phyloP scores from a whole-genome alignment of 2,329 filamentous ascomycete genomes.

The Alternaria gaisen region DNA sequence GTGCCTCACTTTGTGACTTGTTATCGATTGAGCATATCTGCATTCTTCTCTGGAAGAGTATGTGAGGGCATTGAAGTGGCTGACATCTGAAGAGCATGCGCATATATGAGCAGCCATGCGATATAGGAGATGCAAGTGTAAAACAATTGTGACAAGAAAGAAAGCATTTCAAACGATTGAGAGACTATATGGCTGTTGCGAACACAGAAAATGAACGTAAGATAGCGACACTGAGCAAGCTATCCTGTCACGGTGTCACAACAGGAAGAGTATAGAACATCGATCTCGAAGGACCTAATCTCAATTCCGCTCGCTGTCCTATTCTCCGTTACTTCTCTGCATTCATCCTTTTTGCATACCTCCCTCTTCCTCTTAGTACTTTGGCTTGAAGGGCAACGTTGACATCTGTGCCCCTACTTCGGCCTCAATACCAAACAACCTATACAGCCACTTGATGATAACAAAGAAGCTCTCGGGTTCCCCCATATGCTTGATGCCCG shows the following conservation, averaged over 20 bases:
- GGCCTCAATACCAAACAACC: conserved; percentile 56
- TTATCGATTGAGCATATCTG: no score
- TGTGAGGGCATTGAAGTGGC: no score
- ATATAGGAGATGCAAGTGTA: background rate
- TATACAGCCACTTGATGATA: conserved; percentile 60
- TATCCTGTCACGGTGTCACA: background rate
- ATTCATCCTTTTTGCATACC: background rate
- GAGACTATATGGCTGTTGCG: no score
- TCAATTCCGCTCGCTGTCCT: background rate
- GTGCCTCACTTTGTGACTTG: background rate
- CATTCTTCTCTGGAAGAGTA: no score
- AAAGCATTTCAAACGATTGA: background rate
- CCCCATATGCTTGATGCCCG: conserved; percentile 59
- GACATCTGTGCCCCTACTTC: conserved; percentile 56
- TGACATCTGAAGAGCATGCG: no score
- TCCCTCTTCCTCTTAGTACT: conserved; percentile 42
- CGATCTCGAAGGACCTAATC: background rate
- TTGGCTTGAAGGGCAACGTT: conserved; percentile 58
- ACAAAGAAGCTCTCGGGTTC: conserved; percentile 60
- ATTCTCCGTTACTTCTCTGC: background rate
- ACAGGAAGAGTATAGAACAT: background rate
- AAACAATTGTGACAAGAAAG: background rate
- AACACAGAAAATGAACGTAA: background rate
- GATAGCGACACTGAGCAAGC: background rate
- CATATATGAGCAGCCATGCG: background rate